Evolutionary conservation across 2,329 filamentous ascomycete genomes (phyloP).

Genomic region (Meredithiella fracta): DNA sequence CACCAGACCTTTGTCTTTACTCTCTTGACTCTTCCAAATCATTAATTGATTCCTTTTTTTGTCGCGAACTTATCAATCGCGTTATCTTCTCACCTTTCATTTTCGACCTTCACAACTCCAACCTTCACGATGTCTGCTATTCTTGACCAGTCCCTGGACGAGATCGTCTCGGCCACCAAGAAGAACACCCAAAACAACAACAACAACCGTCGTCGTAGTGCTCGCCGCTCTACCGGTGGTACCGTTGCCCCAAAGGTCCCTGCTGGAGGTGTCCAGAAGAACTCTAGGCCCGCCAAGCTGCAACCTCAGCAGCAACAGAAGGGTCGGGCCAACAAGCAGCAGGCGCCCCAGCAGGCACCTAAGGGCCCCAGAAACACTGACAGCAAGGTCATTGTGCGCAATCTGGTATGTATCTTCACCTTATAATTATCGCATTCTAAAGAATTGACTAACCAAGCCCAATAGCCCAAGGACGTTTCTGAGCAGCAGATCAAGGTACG

Average conservation of each 20-base stretch:
- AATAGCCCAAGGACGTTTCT: conserved; percentile 83
- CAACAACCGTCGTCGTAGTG: conserved; percentile 34
- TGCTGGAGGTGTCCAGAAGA: conserved; percentile 76
- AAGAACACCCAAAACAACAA: conserved; percentile 39
- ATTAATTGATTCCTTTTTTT: not conserved
- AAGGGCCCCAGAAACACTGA: conserved; percentile 47
- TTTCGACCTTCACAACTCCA: conserved; percentile 11
- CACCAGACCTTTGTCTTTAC: not conserved
- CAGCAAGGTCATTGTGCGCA: conserved; percentile 97
- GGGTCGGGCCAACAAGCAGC: conserved; percentile 15
- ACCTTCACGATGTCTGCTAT: conserved; percentile 66
- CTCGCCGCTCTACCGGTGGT: conserved; percentile 32
- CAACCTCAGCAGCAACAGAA: conserved; percentile 19
- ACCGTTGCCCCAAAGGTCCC: conserved; percentile 47
- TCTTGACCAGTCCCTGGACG: conserved; percentile 91
- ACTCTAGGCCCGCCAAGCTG: conserved; percentile 43
- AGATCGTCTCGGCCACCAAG: conserved; percentile 73
- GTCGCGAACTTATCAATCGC: conserved; percentile 1
- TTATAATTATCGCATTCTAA: not conserved
- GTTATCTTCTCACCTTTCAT: conserved; percentile 4
- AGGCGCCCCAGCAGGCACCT: conserved; percentile 40
- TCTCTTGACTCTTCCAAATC: not conserved
- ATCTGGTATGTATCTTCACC: conserved; percentile 53
- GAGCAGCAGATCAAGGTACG: conserved; percentile 99
- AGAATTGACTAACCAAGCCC: conserved; percentile 29